These are phyloP conservation scores for Thielaviopsis musarum DNA, from an alignment of 2,329 filamentous ascomycete genomes.

Conservation along the genomic window DNA sequence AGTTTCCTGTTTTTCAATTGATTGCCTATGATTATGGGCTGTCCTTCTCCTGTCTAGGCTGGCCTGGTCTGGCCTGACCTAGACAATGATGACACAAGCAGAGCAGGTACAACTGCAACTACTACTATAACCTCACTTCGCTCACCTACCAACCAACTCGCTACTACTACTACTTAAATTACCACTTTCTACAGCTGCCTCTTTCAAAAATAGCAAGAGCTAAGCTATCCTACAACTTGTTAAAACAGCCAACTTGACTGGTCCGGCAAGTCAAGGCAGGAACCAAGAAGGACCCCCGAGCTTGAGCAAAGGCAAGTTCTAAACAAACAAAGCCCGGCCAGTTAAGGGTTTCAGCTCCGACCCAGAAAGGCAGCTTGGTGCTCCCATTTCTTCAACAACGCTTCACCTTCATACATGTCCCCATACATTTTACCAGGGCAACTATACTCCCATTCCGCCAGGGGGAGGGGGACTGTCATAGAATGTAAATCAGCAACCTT, in stretches of 20 bases:
- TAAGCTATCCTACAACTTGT: background rate
- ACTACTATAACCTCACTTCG: background rate
- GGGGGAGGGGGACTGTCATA: too few species aligned
- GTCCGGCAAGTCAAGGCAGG: background rate
- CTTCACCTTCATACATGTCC: background rate
- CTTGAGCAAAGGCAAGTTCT: too few species aligned
- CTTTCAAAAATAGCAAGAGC: background rate
- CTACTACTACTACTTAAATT: background rate
- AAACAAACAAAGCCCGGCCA: background rate
- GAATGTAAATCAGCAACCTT: background rate
- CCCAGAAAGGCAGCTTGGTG: background rate
- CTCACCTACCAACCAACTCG: background rate
- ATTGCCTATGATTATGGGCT: background rate
- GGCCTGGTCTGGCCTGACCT: background rate
- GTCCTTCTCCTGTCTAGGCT: background rate
- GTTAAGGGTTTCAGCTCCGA: constrained; percentile 3
- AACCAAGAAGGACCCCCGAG: background rate
- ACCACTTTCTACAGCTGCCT: background rate
- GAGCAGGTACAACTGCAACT: background rate
- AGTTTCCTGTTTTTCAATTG: background rate
- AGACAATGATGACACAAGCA: background rate
- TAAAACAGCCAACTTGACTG: too few species aligned
- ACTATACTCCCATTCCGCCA: too few species aligned
- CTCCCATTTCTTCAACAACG: background rate
- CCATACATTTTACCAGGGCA: too few species aligned